phyloP scores from a whole-genome alignment of 169 alveolate species.

The Plasmodium gaboni region DNA sequence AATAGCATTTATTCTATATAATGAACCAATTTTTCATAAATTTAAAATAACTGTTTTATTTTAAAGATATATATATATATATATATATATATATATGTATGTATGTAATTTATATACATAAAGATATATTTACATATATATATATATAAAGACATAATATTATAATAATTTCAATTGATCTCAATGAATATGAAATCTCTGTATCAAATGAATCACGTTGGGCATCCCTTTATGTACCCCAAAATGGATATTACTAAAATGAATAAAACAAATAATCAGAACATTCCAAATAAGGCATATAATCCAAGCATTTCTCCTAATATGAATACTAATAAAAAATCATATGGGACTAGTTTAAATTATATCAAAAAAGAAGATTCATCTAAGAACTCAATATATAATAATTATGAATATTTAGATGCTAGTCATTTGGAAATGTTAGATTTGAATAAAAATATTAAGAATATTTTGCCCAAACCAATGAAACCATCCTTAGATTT shows the following conservation, averaged over 20 bases:
- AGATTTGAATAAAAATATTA: constrained; percentile 61
- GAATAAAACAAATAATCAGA: constrained; percentile 21
- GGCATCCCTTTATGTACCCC: constrained; percentile 32
- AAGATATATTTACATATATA: not conserved
- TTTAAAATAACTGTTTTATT: too few relatives aligned
- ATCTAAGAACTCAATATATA: constrained; percentile 15
- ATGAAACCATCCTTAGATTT: constrained; percentile 68
- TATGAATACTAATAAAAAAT: not conserved
- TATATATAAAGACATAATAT: too few relatives aligned
- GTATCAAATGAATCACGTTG: constrained; percentile 39
- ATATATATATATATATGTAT: constrained; percentile 12
- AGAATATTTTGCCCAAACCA: constrained; percentile 61
- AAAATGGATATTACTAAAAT: constrained; percentile 10
- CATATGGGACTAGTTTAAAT: constrained; percentile 26
- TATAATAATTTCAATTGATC: too few relatives aligned
- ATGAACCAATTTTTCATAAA: too few relatives aligned
- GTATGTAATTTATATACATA: not conserved
- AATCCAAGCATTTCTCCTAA: too few relatives aligned
- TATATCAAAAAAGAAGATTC: constrained; percentile 10
- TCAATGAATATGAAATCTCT: constrained; percentile 33
- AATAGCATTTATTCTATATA: not conserved
- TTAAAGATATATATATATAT: constrained; percentile 15
- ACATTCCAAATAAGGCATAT: too few relatives aligned
- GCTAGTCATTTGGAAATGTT: constrained; percentile 74
- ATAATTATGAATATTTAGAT: constrained; percentile 69